phyloP scores from a whole-genome alignment of 2,329 filamentous ascomycete genomes.

The Curvularia sp. region DNA sequence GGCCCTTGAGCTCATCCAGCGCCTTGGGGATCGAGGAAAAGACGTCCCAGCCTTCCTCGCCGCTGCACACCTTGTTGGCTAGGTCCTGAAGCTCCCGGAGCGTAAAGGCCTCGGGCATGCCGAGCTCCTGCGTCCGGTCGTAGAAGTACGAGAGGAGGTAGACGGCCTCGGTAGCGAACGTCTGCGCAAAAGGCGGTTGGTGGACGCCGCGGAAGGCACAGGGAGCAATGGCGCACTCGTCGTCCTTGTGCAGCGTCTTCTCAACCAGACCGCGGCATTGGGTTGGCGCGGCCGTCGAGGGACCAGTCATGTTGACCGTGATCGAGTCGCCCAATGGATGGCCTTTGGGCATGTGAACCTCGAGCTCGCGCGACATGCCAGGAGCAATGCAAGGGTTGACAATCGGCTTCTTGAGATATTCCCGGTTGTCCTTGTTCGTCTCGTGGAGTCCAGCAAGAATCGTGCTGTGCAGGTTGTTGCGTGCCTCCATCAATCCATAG shows the following conservation, averaged over 20 bases:
- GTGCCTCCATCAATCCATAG: conserved; percentile 94
- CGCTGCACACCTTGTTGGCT: conserved; percentile 82
- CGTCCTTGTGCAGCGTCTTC: conserved; percentile 87
- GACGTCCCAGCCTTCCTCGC: conserved; percentile 77
- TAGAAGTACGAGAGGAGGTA: conserved; percentile 99
- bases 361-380: conserved; percentile 76
- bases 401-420: conserved; percentile 75
- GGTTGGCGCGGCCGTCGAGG: conserved; percentile 73
- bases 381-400: conserved; percentile 86
- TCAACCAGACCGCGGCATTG: conserved; percentile 92
- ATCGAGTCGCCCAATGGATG: conserved; percentile 70
- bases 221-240: conserved; percentile 80
- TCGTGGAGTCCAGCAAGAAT: conserved; percentile 76
- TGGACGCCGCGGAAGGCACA: conserved; percentile 99
- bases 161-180: conserved; percentile 87
- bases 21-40: conserved; percentile 80
- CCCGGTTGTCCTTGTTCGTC: conserved; percentile 60
- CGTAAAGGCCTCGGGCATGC: conserved; percentile 98
- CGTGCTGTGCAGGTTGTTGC: conserved; percentile 79
- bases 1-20: conserved; percentile 76
- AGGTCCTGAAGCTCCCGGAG: conserved; percentile 88
- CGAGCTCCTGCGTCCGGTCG: conserved; percentile 89
- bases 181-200: conserved; percentile 90
- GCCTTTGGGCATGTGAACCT: conserved; percentile 70
- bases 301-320: conserved; percentile 87